Conservation (phyloP, 306 rosid genomes). For the Sindora glabra region DNA sequence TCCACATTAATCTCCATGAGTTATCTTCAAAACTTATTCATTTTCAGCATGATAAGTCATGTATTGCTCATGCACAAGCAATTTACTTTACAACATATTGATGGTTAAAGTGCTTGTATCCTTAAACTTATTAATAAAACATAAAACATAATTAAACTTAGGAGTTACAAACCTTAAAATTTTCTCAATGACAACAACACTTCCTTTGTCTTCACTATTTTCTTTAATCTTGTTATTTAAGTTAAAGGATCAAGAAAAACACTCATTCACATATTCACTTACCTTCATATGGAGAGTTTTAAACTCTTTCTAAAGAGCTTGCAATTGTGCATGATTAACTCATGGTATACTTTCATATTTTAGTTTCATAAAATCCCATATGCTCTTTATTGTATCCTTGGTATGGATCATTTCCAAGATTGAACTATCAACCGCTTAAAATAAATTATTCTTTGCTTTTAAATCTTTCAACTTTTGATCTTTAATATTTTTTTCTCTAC, state of each 20-base stretch:
- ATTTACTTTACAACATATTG: too few relatives aligned
- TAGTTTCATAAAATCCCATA: neutral
- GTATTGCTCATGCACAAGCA: too few relatives aligned
- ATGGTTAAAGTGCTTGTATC: too few relatives aligned
- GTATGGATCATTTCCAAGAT: neutral
- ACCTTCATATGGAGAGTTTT: too few relatives aligned
- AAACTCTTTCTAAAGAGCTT: too few relatives aligned
- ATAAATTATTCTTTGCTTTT: neutral
- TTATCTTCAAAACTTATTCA: too few relatives aligned
- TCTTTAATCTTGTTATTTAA: conserved; percentile 2
- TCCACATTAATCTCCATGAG: neutral
- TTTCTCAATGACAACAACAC: neutral
- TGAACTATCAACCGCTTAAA: neutral
- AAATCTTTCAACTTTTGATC: neutral
- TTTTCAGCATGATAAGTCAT: too few relatives aligned
- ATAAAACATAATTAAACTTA: neutral
- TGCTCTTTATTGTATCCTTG: neutral
- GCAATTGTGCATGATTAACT: too few relatives aligned
- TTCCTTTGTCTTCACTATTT: neutral
- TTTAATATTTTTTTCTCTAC: neutral
- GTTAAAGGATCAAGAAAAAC: neutral
- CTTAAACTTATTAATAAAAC: too few relatives aligned
- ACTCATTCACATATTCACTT: too few relatives aligned
- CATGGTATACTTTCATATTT: too few relatives aligned
- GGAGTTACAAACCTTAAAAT: neutral